Evolutionary conservation across 768 basidiomycete genomes (phyloP), one percentile per base, ranked within the genome.

Genomic region (Arthromyces matolae): DNA sequence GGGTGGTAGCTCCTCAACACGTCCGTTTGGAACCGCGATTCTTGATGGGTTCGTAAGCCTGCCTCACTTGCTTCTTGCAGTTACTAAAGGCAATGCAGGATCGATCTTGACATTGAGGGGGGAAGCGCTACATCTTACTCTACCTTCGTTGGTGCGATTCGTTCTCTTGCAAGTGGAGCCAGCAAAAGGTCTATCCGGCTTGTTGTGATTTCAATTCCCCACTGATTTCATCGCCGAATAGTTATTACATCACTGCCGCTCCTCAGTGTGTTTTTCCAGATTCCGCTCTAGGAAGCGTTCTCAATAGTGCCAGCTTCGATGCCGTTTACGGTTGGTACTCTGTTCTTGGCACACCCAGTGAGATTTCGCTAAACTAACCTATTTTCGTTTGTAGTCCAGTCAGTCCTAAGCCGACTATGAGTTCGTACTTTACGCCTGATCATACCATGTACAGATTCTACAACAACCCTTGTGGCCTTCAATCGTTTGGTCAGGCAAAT

Each of bases 61-160:
- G 10, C 9, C 14, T 14, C 14, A 27, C 20, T 14, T 16, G 8
- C 5, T 18, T 12, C 23, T 19, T 42, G 45, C 18, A 16, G 28
- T 19, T 24, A 9, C 18, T 19, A 10, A 20, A 19, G 22, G 24
- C 7, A 44, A 35, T 50, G 4, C 45, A 81, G 78, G 23, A 64
- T 87, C 52, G 86, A 89, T 61, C 71, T 89, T 25, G 86, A 88
- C 60, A 84, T 89, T 52, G 86, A 89, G 64, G 78, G 80, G n/a
- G 86, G 86, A 14, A 62, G 67, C 14, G 71, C 72, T 19, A 60
- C 64, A 5, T 66, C 72, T 29, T 84, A 80, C 54, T 67, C 65
- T 3, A 69, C 78, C 1, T 84, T 84, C 41, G 74, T 85, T 29
- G 81, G 72, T 50, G 61, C 70, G 45, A 75, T 85, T 36, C 75